Evolutionary conservation across 306 rosid species (phyloP).

Genomic region (Elaeagnus macrophylla): DNA sequence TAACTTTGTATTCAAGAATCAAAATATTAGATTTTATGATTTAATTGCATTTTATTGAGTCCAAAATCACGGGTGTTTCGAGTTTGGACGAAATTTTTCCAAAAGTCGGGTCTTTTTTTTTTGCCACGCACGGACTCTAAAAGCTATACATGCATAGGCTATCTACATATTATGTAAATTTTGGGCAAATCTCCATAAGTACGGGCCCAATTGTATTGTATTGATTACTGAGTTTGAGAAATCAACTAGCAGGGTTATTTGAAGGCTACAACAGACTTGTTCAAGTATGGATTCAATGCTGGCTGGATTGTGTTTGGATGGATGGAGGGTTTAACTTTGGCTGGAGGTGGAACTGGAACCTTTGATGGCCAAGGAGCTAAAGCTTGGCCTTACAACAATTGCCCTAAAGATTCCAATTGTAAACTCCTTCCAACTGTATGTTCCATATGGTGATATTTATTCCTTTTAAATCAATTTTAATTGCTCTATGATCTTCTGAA

Average conservation of each 20-base stretch:
- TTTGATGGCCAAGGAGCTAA: slow-evolving; percentile 45
- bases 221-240: slow-evolving; percentile 2
- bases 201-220: too few species aligned
- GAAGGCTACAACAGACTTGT: slow-evolving; percentile 39
- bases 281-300: slow-evolving; percentile 25
- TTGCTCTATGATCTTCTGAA: neutral
- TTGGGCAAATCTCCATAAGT: too few species aligned
- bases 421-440: slow-evolving; percentile 42
- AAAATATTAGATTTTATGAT: neutral
- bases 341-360: slow-evolving; percentile 43
- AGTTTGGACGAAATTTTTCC: too few species aligned
- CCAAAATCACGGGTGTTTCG: too few species aligned
- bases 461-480: too few species aligned
- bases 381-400: slow-evolving; percentile 45
- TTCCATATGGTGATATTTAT: neutral
- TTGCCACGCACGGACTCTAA: too few species aligned
- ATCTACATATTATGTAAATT: too few species aligned
- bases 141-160: too few species aligned
- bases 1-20: neutral
- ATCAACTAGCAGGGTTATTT: slow-evolving; percentile 31
- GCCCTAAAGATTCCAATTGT: slow-evolving; percentile 32
- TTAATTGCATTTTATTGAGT: too few species aligned
- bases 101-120: too few species aligned
- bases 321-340: slow-evolving; percentile 33
- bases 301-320: slow-evolving; percentile 35